Percentiles rank a stretch among this genome's conserved stretches.
These are phyloP conservation scores for Pleurotus citrinopileatus DNA, from an alignment of 768 basidiomycete genomes.

Conservation along the genomic window DNA sequence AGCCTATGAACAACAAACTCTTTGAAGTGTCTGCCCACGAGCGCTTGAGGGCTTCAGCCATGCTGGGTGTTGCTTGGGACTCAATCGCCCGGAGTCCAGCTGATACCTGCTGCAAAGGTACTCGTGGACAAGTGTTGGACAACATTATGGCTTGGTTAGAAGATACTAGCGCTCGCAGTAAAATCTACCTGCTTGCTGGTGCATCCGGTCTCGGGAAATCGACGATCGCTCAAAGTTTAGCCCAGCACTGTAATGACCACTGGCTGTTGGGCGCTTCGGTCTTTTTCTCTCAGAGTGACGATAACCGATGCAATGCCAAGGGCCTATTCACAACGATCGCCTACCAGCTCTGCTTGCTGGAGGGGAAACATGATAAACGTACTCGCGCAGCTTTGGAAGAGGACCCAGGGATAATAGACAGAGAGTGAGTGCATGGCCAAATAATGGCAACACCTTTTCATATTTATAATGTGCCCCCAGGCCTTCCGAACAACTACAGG, in stretches of 20 bases:
- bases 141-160: no score
- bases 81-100: no score
- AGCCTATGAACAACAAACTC: no score
- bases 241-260: slow-evolving; percentile 15
- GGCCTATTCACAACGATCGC: slow-evolving; percentile 29
- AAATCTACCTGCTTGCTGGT: slow-evolving; percentile 29
- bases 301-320: slow-evolving; percentile 23
- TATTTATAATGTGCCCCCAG: slow-evolving; percentile 6
- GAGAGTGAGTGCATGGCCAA: slow-evolving; percentile 17
- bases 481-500: neutral
- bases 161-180: no score
- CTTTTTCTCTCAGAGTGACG: slow-evolving; percentile 26
- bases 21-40: no score
- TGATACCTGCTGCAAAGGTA: no score
- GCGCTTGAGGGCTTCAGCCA: no score
- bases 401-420: neutral
- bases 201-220: slow-evolving; percentile 33
- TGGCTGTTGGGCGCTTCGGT: slow-evolving; percentile 27
- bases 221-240: slow-evolving; percentile 27
- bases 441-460: slow-evolving; percentile 24
- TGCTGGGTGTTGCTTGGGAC: no score
- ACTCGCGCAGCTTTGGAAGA: neutral
- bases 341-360: slow-evolving; percentile 24
- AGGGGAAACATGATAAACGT: slow-evolving; percentile 1
- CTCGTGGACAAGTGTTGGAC: no score